A percentile compares a stretch with the other conserved stretches of the same genome.
Evolutionary conservation across 1,139 yeast species (phyloP).

Genomic region (Yamadazyma mexicana): DNA sequence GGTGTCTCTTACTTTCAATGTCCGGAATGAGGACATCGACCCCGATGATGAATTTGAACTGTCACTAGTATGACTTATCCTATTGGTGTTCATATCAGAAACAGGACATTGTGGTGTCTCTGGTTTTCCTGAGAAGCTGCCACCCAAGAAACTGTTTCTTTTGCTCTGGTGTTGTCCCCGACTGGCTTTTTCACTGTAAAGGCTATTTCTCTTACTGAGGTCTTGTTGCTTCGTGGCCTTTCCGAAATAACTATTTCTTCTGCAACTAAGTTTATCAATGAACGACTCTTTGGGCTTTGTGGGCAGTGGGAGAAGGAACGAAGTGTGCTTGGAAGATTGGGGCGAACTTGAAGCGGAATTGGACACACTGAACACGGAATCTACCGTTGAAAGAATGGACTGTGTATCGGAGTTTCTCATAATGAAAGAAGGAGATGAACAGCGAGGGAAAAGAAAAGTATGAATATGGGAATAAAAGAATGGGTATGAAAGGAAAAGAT

Average conservation of each 20-base stretch:
- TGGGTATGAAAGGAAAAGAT: background rate
- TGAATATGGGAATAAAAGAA: no score
- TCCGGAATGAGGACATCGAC: conserved; percentile 1
- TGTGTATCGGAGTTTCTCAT: background rate
- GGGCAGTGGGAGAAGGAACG: no score
- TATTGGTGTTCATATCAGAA: background rate
- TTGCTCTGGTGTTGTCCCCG: no score
- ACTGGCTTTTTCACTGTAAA: no score
- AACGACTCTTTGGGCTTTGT: no score
- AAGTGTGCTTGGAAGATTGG: conserved; percentile 7
- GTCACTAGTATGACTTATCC: background rate
- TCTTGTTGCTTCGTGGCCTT: background rate
- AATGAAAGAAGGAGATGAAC: background rate
- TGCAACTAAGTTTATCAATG: no score
- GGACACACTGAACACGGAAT: conserved; percentile 1
- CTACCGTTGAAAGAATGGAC: background rate
- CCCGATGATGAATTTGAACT: background rate
- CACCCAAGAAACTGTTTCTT: background rate
- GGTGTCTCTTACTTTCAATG: conserved; percentile 3
- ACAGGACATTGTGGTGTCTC: background rate
- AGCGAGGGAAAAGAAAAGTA: background rate
- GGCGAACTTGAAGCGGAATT: conserved; percentile 12
- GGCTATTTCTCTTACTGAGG: background rate
- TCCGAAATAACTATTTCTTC: no score
- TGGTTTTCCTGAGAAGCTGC: no score